Conservation (phyloP, 1,284 basidiomycete genomes). For the Puccinia sorghi region DNA sequence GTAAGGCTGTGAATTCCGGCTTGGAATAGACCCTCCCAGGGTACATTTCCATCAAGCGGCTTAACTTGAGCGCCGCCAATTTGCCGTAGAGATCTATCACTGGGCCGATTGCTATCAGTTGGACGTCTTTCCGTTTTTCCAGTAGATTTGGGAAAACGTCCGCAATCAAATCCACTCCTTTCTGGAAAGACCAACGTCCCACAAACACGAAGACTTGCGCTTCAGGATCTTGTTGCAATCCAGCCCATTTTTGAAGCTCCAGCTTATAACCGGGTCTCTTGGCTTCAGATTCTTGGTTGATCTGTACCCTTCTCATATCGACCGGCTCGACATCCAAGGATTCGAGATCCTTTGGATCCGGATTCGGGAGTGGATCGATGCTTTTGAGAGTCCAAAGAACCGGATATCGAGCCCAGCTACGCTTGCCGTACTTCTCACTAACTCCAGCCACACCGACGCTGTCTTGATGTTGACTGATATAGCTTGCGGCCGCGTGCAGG, state of each 20-base stretch:
- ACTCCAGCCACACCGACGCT: conserved; percentile 89
- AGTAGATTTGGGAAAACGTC: conserved; percentile 86
- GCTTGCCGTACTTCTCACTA: conserved; percentile 92
- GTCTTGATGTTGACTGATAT: conserved; percentile 87
- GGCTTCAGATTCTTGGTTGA: conserved; percentile 78
- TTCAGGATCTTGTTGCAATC: conserved; percentile 80
- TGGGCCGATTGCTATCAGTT: conserved; percentile 82
- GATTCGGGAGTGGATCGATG: conserved; percentile 88
- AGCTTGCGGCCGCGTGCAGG: conserved; percentile 84
- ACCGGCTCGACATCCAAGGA: conserved; percentile 77
- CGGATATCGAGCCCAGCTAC: conserved; percentile 89
- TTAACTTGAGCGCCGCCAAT: conserved; percentile 87
- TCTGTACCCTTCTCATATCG: conserved; percentile 70
- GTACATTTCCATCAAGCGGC: conserved; percentile 87
- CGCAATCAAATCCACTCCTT: conserved; percentile 83
- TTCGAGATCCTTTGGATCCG: conserved; percentile 77
- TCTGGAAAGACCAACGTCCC: conserved; percentile 94
- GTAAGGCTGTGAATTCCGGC: conserved; percentile 85
- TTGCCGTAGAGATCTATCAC: conserved; percentile 90
- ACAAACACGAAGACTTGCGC: conserved; percentile 91
- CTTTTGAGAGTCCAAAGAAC: conserved; percentile 91
- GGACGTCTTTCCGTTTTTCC: conserved; percentile 79
- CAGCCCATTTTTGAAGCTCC: conserved; percentile 89
- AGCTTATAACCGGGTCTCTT: conserved; percentile 82
- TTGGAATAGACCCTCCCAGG: conserved; percentile 88